phyloP scores from a whole-genome alignment of 2,329 filamentous ascomycete species.

The Biscogniauxia sp. region DNA sequence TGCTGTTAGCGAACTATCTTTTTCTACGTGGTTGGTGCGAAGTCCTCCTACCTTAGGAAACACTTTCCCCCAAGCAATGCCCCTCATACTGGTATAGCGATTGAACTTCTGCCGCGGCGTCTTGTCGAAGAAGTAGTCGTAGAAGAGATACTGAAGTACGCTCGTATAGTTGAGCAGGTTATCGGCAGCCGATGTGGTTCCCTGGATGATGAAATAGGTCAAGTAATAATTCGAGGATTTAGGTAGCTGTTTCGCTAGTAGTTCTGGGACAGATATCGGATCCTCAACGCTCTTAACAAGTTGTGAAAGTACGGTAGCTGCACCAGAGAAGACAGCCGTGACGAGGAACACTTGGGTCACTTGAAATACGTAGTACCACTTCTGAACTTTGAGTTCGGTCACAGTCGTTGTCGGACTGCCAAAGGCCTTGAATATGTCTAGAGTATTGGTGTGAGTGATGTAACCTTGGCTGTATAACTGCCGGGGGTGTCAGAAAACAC shows the following conservation, averaged over 20 bases:
- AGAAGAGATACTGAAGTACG: conserved; percentile 61
- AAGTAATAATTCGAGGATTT: conserved; percentile 75
- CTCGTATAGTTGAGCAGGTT: conserved; percentile 61
- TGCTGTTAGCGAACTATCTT: conserved; percentile 6
- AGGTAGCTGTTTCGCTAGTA: conserved; percentile 64
- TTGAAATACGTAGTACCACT: conserved; percentile 77
- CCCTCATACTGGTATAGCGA: conserved; percentile 59
- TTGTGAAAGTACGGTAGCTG: conserved; percentile 28
- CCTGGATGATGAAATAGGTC: conserved; percentile 74
- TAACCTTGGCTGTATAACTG: background rate
- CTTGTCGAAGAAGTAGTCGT: conserved; percentile 64
- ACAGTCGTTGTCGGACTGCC: conserved; percentile 69
- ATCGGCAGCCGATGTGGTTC: conserved; percentile 64
- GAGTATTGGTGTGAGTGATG: conserved; percentile 2
- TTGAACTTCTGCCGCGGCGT: conserved; percentile 71
- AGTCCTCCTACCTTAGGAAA: conserved; percentile 53
- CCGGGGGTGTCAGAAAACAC: conserved; percentile 18
- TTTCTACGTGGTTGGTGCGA: conserved; percentile 50
- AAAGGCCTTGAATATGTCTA: conserved; percentile 66
- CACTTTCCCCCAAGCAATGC: conserved; percentile 67
- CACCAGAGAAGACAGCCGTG: conserved; percentile 70
- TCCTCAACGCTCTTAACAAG: conserved; percentile 26
- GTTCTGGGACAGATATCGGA: conserved; percentile 36
- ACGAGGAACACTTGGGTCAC: conserved; percentile 84
- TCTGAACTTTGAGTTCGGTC: conserved; percentile 75